Evolutionary conservation across 257 asterid genomes (phyloP).

Genomic region (Penstemon newberryi): DNA sequence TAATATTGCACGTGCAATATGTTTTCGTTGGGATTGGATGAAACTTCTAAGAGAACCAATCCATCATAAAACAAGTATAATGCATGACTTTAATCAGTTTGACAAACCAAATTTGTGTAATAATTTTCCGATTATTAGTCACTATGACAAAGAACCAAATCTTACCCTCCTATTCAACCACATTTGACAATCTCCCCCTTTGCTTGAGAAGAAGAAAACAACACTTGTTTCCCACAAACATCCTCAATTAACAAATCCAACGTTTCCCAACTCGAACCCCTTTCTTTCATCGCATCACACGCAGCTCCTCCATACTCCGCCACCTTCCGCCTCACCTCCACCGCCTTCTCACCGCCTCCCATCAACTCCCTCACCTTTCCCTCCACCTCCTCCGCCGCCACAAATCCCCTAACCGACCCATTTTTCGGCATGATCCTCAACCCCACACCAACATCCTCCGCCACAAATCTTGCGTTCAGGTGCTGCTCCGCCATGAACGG

Average conservation of each 20-base stretch:
- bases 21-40: too few species aligned
- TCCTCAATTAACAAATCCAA: constrained; percentile 44
- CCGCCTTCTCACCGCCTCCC: constrained; percentile 38
- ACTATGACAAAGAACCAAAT: too few species aligned
- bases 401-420: constrained; percentile 54
- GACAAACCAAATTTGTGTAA: too few species aligned
- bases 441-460: constrained; percentile 53
- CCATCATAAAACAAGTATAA: too few species aligned
- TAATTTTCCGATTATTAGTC: too few species aligned
- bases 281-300: constrained; percentile 36
- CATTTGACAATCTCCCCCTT: too few species aligned
- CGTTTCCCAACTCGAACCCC: constrained; percentile 51
- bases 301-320: constrained; percentile 40
- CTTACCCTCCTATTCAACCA: too few species aligned
- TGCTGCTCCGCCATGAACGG: constrained; percentile 84
- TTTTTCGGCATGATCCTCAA: constrained; percentile 42
- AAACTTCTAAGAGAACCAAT: too few species aligned
- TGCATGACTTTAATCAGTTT: too few species aligned
- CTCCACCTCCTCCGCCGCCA: constrained; percentile 56
- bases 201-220: too few species aligned
- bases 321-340: constrained; percentile 46
- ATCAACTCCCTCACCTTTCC: constrained; percentile 50
- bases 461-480: constrained; percentile 56
- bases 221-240: neutral
- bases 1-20: too few species aligned